These are phyloP conservation scores for Monosporascus sp. DNA, from an alignment of 2,329 filamentous ascomycete genomes.

Conservation along the genomic window DNA sequence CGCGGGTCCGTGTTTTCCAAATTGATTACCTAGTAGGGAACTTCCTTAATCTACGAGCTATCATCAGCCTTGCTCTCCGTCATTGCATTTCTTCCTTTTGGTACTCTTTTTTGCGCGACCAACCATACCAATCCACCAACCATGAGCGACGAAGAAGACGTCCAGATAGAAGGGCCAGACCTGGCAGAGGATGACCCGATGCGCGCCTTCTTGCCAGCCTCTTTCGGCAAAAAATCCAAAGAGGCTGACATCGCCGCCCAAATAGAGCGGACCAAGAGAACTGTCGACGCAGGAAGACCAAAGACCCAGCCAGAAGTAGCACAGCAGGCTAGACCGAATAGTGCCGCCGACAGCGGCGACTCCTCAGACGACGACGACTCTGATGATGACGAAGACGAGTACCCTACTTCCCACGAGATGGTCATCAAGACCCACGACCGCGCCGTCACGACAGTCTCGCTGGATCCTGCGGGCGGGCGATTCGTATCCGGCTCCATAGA, in stretches of 20 bases:
- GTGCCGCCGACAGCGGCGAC: constrained; percentile 34
- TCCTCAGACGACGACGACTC: constrained; percentile 49
- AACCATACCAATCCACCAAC: constrained; percentile 6
- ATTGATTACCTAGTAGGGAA: too few relatives aligned
- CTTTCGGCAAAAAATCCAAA: constrained; percentile 79
- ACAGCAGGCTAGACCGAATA: constrained; percentile 18
- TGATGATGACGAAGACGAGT: constrained; percentile 77
- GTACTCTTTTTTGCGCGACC: background rate
- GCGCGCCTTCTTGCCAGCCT: constrained; percentile 70
- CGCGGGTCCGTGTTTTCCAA: too few relatives aligned
- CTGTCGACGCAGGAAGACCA: constrained; percentile 30
- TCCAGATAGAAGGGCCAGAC: constrained; percentile 50
- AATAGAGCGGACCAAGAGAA: constrained; percentile 72
- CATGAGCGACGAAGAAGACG: constrained; percentile 60
- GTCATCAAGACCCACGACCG: constrained; percentile 88
- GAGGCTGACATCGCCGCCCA: constrained; percentile 72
- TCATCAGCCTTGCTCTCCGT: constrained; percentile 5
- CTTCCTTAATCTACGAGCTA: background rate
- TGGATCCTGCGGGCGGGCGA: constrained; percentile 80
- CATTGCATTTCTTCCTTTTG: constrained; percentile 1
- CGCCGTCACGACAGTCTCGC: constrained; percentile 74
- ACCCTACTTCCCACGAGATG: constrained; percentile 88
- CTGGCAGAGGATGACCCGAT: constrained; percentile 63
- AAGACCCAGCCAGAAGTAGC: constrained; percentile 24
- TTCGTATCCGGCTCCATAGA: constrained; percentile 89